Base-by-base conservation (phyloP, 129 eudicot genomes). In the Arctium minus region DNA sequence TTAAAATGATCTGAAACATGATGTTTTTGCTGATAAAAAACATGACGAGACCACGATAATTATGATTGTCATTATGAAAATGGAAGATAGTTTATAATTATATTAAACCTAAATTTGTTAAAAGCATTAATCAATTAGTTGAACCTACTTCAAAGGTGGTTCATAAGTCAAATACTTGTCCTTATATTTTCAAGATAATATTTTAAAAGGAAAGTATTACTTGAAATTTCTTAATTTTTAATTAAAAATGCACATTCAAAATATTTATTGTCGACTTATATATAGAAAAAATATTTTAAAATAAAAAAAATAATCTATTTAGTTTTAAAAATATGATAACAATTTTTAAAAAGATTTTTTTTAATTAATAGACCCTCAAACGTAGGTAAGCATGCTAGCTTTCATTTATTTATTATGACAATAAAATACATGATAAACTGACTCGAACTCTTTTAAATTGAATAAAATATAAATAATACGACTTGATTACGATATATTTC, bases 61-160 rank as follows among this genome's bases (percentile, higher is more conserved):
- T 70, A 76, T 70, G 38, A 35, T 69, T 13, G 68, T 44, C 56
- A 27, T 36, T 32, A 76, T 18, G 69, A 70, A 46, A 76, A 35
- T 46, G 31, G 74, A 68, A 48, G 38, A 68, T 71, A 77, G 42
- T 83, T 72, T 37, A 83, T 17, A n/a, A 0, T 78, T 78, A 82
- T 69, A 71, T 76, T 50, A 48, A 40, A 83, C 32, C 77, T 76
- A 69, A 70, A 18, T 77, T 77, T 83, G 86, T 77, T 71, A 64
- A 8, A 77, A 71, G 68, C 78, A 48, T 72, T 56, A 60, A 73
- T 30, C 73, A 62, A 78, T 72, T 78, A 83, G 86, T 83, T 83
- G 83, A 78, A 83, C 79, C 83, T 78, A 78, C 86, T 78, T n/a
- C 79, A 71, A 37, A 76, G 44, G 82, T 83, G 36, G 78, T 71